These are phyloP conservation scores for Simmondsia chinensis DNA, from an alignment of 148 eudicot genomes.

Conservation along the genomic window DNA sequence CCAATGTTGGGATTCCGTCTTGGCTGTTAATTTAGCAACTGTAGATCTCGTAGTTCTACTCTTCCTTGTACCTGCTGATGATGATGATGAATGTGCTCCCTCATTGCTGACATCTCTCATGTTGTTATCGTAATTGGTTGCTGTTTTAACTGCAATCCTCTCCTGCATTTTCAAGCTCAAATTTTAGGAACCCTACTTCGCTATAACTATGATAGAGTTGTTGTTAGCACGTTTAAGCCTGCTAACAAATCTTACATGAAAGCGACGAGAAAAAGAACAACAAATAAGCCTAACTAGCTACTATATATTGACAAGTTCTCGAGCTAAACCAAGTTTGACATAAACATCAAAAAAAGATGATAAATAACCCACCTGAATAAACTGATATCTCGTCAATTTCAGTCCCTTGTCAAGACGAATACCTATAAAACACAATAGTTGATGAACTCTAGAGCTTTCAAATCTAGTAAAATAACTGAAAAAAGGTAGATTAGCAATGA, in stretches of 20 bases:
- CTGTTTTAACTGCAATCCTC: background rate
- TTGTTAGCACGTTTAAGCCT: too few species aligned
- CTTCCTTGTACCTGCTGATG: conserved; percentile 32
- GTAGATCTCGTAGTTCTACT: conserved; percentile 22
- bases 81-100: conserved; percentile 9
- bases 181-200: too few species aligned
- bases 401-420: conserved; percentile 13
- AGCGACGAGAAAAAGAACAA: too few species aligned
- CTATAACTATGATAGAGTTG: too few species aligned
- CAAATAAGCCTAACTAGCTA: too few species aligned
- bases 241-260: too few species aligned
- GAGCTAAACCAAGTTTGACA: background rate
- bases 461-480: background rate
- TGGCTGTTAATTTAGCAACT: too few species aligned
- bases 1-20: conserved; percentile 33
- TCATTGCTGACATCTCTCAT: background rate
- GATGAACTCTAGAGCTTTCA: background rate
- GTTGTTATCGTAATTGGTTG: background rate
- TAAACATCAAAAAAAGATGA: background rate
- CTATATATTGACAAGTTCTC: too few species aligned
- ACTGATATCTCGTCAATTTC: conserved; percentile 2
- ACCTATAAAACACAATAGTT: background rate
- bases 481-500: background rate
- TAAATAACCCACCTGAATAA: too few species aligned
- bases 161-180: too few species aligned